These are phyloP conservation scores for Arthrobotrys conoides DNA, from an alignment of 2,329 filamentous ascomycete genomes.

Conservation along the genomic window DNA sequence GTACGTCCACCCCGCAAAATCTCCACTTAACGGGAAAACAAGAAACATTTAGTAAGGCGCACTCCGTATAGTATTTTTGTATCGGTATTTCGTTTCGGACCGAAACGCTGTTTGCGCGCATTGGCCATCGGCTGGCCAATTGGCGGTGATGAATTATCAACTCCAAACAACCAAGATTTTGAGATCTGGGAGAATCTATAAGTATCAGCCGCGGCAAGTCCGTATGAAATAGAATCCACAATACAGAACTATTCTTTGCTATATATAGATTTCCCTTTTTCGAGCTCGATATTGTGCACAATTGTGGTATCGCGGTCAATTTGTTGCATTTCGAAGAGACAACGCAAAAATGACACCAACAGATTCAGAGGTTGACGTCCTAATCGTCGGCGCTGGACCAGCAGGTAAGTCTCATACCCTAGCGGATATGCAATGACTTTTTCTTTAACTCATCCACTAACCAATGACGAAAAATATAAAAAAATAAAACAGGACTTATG, in stretches of 20 bases:
- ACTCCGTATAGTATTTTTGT: no score
- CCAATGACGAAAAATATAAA: no score
- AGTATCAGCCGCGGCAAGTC: constrained; percentile 12
- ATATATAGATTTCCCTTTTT: background rate
- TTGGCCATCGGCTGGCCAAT: constrained; percentile 36
- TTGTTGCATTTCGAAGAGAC: constrained; percentile 32
- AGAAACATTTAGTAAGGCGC: background rate
- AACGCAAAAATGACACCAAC: constrained; percentile 41
- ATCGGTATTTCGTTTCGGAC: constrained; percentile 58
- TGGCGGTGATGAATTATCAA: constrained; percentile 6
- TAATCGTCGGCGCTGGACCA: constrained; percentile 71
- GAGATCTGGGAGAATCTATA: constrained; percentile 10
- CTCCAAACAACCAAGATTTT: background rate
- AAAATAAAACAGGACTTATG: constrained; percentile 52
- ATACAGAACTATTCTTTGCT: background rate
- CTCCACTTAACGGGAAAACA: constrained; percentile 14
- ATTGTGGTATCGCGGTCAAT: background rate
- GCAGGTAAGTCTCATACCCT: constrained; percentile 64
- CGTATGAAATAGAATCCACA: background rate
- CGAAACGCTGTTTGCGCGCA: constrained; percentile 23
- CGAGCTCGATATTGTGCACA: background rate
- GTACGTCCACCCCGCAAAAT: constrained; percentile 31
- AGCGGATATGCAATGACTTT: background rate
- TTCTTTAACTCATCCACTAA: background rate
- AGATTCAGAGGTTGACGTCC: constrained; percentile 68